phyloP scores from a whole-genome alignment of 2,329 filamentous ascomycete species.

The Fusarium graminum region DNA sequence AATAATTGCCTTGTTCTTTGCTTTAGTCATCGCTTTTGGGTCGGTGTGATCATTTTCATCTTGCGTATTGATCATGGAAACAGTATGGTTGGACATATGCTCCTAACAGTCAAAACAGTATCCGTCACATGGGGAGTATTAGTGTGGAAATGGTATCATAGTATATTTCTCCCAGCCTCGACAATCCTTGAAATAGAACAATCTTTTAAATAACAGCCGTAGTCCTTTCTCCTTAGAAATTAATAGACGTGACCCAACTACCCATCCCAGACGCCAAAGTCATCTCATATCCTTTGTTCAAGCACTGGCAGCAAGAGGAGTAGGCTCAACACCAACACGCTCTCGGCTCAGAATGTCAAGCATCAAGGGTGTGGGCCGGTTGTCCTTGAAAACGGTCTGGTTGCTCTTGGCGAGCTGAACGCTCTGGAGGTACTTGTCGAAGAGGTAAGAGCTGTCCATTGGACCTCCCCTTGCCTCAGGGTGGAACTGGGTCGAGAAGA shows the following conservation, averaged over 20 bases:
- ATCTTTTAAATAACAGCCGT: slow-evolving; percentile 17
- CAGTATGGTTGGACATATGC: not conserved
- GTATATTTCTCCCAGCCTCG: slow-evolving; percentile 6
- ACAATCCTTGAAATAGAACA: slow-evolving; percentile 15
- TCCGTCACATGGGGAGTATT: not conserved
- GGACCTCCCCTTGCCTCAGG: slow-evolving; percentile 98
- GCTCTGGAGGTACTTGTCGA: slow-evolving; percentile 94
- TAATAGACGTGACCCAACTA: slow-evolving; percentile 30
- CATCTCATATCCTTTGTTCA: slow-evolving; percentile 48
- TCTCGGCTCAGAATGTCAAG: slow-evolving; percentile 94
- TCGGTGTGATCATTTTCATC: not conserved
- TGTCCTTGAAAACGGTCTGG: slow-evolving; percentile 84
- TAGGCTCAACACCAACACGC: slow-evolving; percentile 87
- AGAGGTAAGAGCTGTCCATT: slow-evolving; percentile 94
- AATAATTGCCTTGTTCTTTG: not conserved
- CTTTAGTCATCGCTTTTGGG: not conserved
- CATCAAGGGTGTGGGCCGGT: slow-evolving; percentile 86
- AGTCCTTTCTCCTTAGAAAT: slow-evolving; percentile 28
- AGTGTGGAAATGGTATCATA: not conserved
- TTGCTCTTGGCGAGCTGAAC: slow-evolving; percentile 90
- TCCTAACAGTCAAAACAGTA: not conserved
- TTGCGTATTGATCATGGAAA: not conserved
- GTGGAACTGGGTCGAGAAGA: slow-evolving; percentile 99
- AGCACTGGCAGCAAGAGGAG: slow-evolving; percentile 65
- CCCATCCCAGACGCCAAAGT: slow-evolving; percentile 35